These are phyloP conservation scores for Fusarium pilosicola DNA, from an alignment of 2,329 filamentous ascomycete genomes.

Conservation along the genomic window DNA sequence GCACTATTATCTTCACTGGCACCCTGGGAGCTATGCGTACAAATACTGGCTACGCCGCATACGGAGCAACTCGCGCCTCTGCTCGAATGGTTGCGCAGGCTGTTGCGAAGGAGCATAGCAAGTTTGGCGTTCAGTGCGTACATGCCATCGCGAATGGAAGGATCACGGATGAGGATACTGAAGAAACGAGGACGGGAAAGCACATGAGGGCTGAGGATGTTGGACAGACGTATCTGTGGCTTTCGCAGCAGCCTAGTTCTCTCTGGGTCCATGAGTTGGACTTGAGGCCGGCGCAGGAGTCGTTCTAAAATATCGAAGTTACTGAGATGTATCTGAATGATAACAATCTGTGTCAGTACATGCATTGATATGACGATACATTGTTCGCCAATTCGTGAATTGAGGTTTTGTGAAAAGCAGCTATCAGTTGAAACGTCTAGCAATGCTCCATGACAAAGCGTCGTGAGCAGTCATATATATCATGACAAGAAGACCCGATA, in stretches of 20 bases:
- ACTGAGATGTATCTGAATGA: too few species aligned
- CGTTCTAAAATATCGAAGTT: neutral
- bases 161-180: slow-evolving; percentile 61
- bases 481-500: too few species aligned
- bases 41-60: slow-evolving; percentile 63
- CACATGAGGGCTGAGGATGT: slow-evolving; percentile 68
- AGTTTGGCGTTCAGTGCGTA: slow-evolving; percentile 67
- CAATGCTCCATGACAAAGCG: too few species aligned
- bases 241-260: slow-evolving; percentile 25
- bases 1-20: slow-evolving; percentile 66
- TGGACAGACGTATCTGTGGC: slow-evolving; percentile 64
- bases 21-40: slow-evolving; percentile 64
- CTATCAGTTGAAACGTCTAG: too few species aligned
- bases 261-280: slow-evolving; percentile 37
- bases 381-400: too few species aligned
- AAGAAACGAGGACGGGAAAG: slow-evolving; percentile 60
- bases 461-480: too few species aligned
- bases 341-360: too few species aligned
- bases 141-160: slow-evolving; percentile 67
- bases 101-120: slow-evolving; percentile 65
- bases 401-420: too few species aligned
- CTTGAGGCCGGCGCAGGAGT: slow-evolving; percentile 33
- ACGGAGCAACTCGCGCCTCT: slow-evolving; percentile 62
- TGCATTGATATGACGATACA: too few species aligned
- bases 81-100: slow-evolving; percentile 66